Conservation (phyloP, 2,329 filamentous ascomycete genomes). For the Trichothecium sympodiale region DNA sequence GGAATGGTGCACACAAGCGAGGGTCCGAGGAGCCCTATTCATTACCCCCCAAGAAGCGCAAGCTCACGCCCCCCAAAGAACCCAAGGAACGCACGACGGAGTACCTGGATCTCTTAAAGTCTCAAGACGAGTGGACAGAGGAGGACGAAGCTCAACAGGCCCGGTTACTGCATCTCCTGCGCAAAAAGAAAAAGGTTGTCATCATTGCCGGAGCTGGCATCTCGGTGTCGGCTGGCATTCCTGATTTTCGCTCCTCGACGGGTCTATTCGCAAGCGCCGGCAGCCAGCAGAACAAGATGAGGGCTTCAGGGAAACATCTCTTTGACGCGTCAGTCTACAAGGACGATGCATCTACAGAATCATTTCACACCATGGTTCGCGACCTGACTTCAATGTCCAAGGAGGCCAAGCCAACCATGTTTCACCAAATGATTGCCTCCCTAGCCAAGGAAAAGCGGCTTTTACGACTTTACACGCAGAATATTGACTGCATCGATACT, state of each 20-base stretch:
- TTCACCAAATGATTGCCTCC: slow-evolving; percentile 88
- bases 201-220: slow-evolving; percentile 95
- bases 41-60: slow-evolving; percentile 63
- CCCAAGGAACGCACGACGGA: slow-evolving; percentile 64
- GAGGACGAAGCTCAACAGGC: slow-evolving; percentile 47
- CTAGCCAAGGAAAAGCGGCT: slow-evolving; percentile 79
- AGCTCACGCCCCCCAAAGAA: slow-evolving; percentile 36
- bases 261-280: slow-evolving; percentile 82
- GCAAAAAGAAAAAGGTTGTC: slow-evolving; percentile 91
- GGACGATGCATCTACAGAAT: slow-evolving; percentile 75
- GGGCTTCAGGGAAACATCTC: slow-evolving; percentile 80
- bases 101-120: slow-evolving; percentile 58
- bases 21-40: slow-evolving; percentile 38
- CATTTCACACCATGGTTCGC: slow-evolving; percentile 94
- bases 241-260: slow-evolving; percentile 86
- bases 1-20: too few relatives aligned
- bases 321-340: slow-evolving; percentile 98
- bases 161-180: slow-evolving; percentile 61
- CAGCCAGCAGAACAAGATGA: slow-evolving; percentile 81
- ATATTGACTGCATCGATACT: slow-evolving; percentile 92
- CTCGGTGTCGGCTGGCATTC: slow-evolving; percentile 91
- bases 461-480: slow-evolving; percentile 87
- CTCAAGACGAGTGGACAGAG: slow-evolving; percentile 34
- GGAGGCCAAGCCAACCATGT: slow-evolving; percentile 69
- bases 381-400: slow-evolving; percentile 71